These are phyloP conservation scores for Triangularia setosa DNA, from an alignment of 2,329 filamentous ascomycete species.

Conservation along the genomic window DNA sequence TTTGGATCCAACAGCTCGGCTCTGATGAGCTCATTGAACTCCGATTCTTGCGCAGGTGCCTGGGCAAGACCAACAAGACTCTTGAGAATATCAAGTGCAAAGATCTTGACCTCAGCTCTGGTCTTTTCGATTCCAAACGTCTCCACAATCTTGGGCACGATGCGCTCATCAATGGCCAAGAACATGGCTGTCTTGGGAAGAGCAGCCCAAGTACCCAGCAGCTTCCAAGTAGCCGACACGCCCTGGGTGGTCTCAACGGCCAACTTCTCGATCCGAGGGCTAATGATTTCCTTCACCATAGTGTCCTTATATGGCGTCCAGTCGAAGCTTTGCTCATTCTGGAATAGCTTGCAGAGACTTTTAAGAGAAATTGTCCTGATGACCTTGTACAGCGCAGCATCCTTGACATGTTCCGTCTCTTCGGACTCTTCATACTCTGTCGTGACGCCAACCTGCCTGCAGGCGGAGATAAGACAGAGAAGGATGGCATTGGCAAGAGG, in stretches of 20 bases:
- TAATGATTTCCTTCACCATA: conserved; percentile 72
- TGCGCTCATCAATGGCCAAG: conserved; percentile 56
- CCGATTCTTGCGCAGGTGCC: conserved; percentile 50
- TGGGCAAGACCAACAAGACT: conserved; percentile 61
- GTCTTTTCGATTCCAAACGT: conserved; percentile 63
- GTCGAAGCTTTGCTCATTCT: conserved; percentile 63
- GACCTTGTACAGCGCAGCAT: conserved; percentile 58
- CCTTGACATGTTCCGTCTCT: conserved; percentile 41
- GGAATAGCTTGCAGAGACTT: conserved; percentile 75
- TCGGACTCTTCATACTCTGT: conserved; percentile 39
- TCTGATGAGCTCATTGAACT: conserved; percentile 55
- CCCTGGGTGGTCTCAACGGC: conserved; percentile 84
- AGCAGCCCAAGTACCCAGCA: conserved; percentile 78
- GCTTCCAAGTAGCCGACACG: conserved; percentile 73
- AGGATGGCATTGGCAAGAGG: conserved; percentile 72
- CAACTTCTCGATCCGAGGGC: conserved; percentile 72
- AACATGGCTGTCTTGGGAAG: conserved; percentile 64
- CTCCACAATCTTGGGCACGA: conserved; percentile 69
- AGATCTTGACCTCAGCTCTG: conserved; percentile 79
- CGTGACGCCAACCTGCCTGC: conserved; percentile 40
- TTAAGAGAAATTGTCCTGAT: conserved; percentile 73
- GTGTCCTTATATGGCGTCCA: conserved; percentile 68
- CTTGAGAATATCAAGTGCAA: conserved; percentile 71
- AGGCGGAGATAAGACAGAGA: conserved; percentile 73
- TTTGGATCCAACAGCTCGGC: conserved; percentile 54